phyloP scores from a whole-genome alignment of 2,329 filamentous ascomycete genomes.

The Camillea tinctor region DNA sequence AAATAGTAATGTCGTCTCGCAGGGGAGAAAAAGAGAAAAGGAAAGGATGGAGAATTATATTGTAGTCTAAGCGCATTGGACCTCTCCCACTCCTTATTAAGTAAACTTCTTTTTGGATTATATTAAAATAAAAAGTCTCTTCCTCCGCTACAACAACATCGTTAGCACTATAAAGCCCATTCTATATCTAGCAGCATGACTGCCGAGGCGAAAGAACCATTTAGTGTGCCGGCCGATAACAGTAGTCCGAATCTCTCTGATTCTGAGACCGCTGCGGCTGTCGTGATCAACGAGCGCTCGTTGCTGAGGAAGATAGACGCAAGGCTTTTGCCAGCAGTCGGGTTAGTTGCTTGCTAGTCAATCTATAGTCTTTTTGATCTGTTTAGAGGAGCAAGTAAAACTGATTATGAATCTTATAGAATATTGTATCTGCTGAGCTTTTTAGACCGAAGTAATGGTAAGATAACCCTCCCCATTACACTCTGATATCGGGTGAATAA shows the following conservation, averaged over 20 bases:
- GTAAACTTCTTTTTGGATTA: too few relatives aligned
- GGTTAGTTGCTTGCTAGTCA: slow-evolving; percentile 21
- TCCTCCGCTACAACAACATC: too few relatives aligned
- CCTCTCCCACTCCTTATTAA: background rate
- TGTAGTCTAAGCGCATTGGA: too few relatives aligned
- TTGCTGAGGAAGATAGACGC: slow-evolving; percentile 58
- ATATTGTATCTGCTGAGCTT: slow-evolving; percentile 57
- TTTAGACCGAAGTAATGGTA: slow-evolving; percentile 56
- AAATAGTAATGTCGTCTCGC: too few relatives aligned
- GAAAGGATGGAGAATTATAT: too few relatives aligned
- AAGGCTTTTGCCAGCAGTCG: slow-evolving; percentile 52
- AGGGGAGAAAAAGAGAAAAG: too few relatives aligned
- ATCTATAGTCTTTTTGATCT: background rate
- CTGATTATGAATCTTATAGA: background rate
- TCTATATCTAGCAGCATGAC: slow-evolving; percentile 6
- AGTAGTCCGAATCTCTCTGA: slow-evolving; percentile 17
- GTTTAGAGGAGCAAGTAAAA: background rate
- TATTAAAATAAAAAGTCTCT: too few relatives aligned
- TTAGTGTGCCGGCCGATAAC: slow-evolving; percentile 5
- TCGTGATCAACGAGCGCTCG: slow-evolving; percentile 50
- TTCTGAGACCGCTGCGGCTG: slow-evolving; percentile 17
- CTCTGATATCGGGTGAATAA: slow-evolving; percentile 25
- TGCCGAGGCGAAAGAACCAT: slow-evolving; percentile 14
- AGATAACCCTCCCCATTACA: slow-evolving; percentile 27
- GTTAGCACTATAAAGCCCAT: too few relatives aligned